These are phyloP conservation scores for Lentinula novae-zelandiae DNA, from an alignment of 1,284 basidiomycete genomes.

Conservation along the genomic window DNA sequence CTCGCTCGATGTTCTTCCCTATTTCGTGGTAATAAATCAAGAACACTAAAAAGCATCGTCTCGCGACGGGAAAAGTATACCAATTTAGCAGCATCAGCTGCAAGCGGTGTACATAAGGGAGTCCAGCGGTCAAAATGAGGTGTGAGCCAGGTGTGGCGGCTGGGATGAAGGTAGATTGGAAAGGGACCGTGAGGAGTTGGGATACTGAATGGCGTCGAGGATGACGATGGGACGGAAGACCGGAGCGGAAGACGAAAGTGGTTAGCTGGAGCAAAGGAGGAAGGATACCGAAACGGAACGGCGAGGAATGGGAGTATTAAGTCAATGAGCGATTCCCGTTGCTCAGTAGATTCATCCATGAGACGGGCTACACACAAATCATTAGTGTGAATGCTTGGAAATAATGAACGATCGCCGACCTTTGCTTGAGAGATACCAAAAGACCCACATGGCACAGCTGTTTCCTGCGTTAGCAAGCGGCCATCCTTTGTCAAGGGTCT, in stretches of 20 bases:
- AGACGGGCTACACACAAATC: slow-evolving; percentile 39
- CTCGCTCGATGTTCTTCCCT: slow-evolving; percentile 36
- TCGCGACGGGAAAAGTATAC: slow-evolving; percentile 61
- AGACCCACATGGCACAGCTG: slow-evolving; percentile 56
- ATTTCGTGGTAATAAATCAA: slow-evolving; percentile 41
- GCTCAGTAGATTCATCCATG: slow-evolving; percentile 31
- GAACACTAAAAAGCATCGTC: slow-evolving; percentile 39
- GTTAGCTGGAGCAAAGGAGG: slow-evolving; percentile 55
- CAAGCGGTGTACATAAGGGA: slow-evolving; percentile 42
- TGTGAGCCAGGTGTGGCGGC: slow-evolving; percentile 18
- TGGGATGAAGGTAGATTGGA: slow-evolving; percentile 47
- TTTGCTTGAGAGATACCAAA: slow-evolving; percentile 56
- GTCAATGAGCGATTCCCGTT: slow-evolving; percentile 42
- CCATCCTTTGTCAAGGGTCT: slow-evolving; percentile 44
- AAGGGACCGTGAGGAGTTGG: slow-evolving; percentile 51
- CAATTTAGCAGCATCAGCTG: slow-evolving; percentile 55
- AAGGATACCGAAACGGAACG: slow-evolving; percentile 50
- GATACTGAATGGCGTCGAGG: slow-evolving; percentile 23
- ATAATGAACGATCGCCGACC: slow-evolving; percentile 26
- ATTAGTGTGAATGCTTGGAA: background rate
- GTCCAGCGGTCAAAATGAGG: slow-evolving; percentile 40
- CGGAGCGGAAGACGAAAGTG: slow-evolving; percentile 53
- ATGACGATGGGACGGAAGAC: slow-evolving; percentile 8
- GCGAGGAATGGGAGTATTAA: slow-evolving; percentile 58
- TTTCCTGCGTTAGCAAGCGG: slow-evolving; percentile 47